Evolutionary conservation across 805 yeast species (phyloP), one percentile per base, ranked within the genome.

Genomic region (Candida andamanensis): DNA sequence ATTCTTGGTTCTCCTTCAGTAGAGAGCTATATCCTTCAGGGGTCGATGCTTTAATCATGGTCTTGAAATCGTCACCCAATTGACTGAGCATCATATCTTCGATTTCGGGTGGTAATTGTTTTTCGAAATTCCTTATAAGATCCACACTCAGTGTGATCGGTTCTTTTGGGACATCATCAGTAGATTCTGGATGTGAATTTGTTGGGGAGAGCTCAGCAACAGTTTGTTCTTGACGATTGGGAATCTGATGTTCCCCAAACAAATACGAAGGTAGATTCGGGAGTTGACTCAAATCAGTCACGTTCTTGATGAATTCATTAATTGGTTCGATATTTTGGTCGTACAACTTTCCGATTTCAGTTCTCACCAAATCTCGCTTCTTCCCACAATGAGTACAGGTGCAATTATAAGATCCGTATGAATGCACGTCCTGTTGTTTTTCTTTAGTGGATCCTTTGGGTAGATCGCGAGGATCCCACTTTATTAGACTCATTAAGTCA

Each of bases 301-400:
- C 50, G 31, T 60, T 66, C 31, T 64, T 69, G 5, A 61, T 51
- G 32, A 55, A 55, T 23, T 56, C 60, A n/a, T 40, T 57, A 34
- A 50, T 61, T 32, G 50, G 74, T 23, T 73, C 77, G 40, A 78
- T 79, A 46, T 80, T 77, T 12, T 76, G 74, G 40, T 80, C 80
- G 50, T 83, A 85, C 5, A 85, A 71, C 34, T 72, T 73, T 45
- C 79, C 86, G 47, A 87, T 67, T 51, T 85, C 95, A 44, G 75
- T 78, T 49, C 83, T 92, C 41, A 85, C 72, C 11, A 85, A 76
- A 30, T 64, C 56, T 46, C 80, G 76, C 44, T 82, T 79, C 28
- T 84, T 72, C 2, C 89, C 90, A 59, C 96, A 89, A 13, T 76
- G 76, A 4, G 78, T 62, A 52, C 96, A 89, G 36, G 75, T 69